Conservation (phyloP, 768 basidiomycete genomes). For the Mycena belliarum region DNA sequence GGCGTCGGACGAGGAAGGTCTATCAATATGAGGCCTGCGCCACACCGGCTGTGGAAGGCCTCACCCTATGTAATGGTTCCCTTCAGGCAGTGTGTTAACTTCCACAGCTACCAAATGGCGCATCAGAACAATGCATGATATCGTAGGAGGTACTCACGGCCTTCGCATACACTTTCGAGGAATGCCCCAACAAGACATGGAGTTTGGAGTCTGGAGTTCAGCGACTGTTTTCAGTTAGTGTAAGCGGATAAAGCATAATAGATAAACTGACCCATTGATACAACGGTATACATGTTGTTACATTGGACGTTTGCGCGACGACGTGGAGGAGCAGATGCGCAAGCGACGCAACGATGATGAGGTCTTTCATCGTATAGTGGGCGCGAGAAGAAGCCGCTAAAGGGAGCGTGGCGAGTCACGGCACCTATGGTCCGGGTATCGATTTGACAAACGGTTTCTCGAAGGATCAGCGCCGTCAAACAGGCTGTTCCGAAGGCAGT, state of each 20-base stretch:
- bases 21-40: too few relatives aligned
- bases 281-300: slow-evolving; percentile 35
- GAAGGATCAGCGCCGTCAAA: background rate
- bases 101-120: slow-evolving; percentile 32
- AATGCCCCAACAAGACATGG: slow-evolving; percentile 54
- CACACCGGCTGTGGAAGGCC: too few relatives aligned
- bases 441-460: background rate
- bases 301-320: slow-evolving; percentile 37
- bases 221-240: slow-evolving; percentile 24
- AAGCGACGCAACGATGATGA: background rate
- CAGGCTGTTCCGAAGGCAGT: slow-evolving; percentile 16
- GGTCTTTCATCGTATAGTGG: slow-evolving; percentile 17
- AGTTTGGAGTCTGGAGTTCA: slow-evolving; percentile 45
- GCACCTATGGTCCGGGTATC: slow-evolving; percentile 6
- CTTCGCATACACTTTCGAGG: slow-evolving; percentile 45
- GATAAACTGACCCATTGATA: slow-evolving; percentile 38
- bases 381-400: background rate
- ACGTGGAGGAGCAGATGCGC: slow-evolving; percentile 17
- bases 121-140: too few relatives aligned
- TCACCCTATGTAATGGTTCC: slow-evolving; percentile 44
- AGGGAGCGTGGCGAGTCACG: background rate
- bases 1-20: slow-evolving; percentile 36
- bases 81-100: slow-evolving; percentile 39
- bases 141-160: slow-evolving; percentile 29
- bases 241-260: background rate